Evolutionary conservation across 2,329 filamentous ascomycete species (phyloP), one percentile per base, ranked within the genome.

Genomic region (Cordyceps fumosorosea): DNA sequence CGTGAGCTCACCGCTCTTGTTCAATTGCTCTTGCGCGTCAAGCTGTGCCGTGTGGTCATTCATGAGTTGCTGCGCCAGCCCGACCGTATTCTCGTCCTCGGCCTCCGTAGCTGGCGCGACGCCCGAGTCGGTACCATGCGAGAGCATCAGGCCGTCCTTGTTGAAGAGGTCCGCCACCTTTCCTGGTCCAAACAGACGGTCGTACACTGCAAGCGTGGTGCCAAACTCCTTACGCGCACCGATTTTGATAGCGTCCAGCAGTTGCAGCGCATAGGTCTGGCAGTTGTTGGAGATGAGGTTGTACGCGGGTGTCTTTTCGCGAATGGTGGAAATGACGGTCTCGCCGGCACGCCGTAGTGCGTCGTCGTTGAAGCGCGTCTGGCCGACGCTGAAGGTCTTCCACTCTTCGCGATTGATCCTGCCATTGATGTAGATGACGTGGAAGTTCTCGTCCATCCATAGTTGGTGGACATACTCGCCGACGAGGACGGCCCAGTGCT

Each of bases 261-360:
- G 71, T 51, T 77, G 72, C 16, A 83, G 67, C 0, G 81, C 82
- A 63, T 81, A 85, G 20, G 81, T 84, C 66, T 85, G 83, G 69
- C 83, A 85, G 70, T 85, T 85, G 69, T 85, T 85, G 65, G 75
- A 80, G 68, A 85, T 84, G 61, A 85, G 75, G 60, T 84, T 84
- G 70, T 85, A 85, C 0, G 73, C 79, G 0, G 81, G 76, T 11
- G 77, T 75, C 56, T 73, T 76, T 40, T 76, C 70, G 7, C 82
- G 72, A 68, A 85, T 84, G 18, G 76, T 76, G 22, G 79, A 75
- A 42, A 85, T 84, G 0, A 81, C 78, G 65, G 78, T 79, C 62
- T 84, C 81, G 20, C 78, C 78, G 11, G 80, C 76, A 65, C 79
- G 75, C 22, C 79, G 73, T 8, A 80, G 70, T 0, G 81, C 81